Evolutionary conservation across 352 stramenopile species (phyloP), one percentile per base, ranked within the genome.

Genomic region (Phytophthora kernoviae): DNA sequence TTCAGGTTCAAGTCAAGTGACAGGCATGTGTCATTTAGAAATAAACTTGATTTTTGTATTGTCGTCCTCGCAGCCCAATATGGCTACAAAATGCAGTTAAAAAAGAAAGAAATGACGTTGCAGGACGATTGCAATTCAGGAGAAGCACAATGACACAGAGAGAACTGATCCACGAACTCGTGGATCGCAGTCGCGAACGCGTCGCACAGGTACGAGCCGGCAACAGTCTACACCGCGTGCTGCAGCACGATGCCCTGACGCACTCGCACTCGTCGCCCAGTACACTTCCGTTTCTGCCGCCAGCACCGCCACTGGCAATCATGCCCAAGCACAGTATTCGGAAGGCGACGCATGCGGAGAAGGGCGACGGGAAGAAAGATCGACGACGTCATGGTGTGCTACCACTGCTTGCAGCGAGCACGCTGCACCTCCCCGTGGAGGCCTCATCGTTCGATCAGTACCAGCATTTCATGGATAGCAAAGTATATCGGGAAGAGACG

Each of bases 171-270:
- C 81, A 78, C 51, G 74, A 78, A 18, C 68, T 90, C 20, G 64
- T 90, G n/a, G 72, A 88, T 45, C 67, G 78, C 54, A 90, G 81
- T 21, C 65, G 65, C 37, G 74, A 87, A 36, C 76, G 81, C 26
- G 72, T 88, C 9, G 61, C 73, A 39, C 77, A 86, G 45, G 77
- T 85, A 42, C 77, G 78, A 1, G 76, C 81, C 0, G 81, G 81
- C 5, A 74, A 76, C 49, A 79, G 68, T 32, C 65, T 90, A 8
- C 32, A 67, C 6, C 54, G 70, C 17, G 73, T 86, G 17, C 54
- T 86, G 41, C 55, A 77, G 20, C 42, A 59, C 26, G 41, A 46
- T 8, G 12, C 14, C 21, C 40, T 37, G 22, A 36, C 40, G 11
- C 40, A 32, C 11, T 24, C 45, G 6, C 34, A 21, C 15, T 21